Percentiles rank a stretch among this genome's conserved stretches.
These are phyloP conservation scores for Piromyces sp. DNA, from an alignment of 192 early-diverging fungal species.

Conservation along the genomic window DNA sequence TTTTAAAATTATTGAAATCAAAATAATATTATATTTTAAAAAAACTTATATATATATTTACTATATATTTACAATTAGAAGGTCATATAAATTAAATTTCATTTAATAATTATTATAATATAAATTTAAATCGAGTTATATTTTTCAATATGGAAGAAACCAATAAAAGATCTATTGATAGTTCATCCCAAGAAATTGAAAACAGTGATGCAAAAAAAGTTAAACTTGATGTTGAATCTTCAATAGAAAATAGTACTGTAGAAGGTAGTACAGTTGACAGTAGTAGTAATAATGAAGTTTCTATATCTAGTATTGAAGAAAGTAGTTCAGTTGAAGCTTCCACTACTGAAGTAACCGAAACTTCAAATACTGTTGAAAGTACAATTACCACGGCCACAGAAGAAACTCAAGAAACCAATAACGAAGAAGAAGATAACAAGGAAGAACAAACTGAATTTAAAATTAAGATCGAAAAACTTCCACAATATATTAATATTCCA, in stretches of 20 bases:
- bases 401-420: background rate
- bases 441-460: background rate
- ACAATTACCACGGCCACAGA: no score
- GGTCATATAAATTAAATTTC: no score
- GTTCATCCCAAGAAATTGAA: background rate
- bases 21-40: no score
- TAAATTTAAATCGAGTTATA: no score
- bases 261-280: background rate
- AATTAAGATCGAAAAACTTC: conserved; percentile 1
- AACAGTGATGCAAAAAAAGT: background rate
- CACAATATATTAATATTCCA: background rate
- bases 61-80: no score
- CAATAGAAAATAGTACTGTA: background rate
- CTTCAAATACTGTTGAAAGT: background rate
- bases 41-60: no score
- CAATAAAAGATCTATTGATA: background rate
- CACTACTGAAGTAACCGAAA: background rate
- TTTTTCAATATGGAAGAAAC: background rate
- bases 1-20: no score
- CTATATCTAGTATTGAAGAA: background rate
- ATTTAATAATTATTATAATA: no score
- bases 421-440: background rate
- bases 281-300: background rate
- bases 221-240: background rate
- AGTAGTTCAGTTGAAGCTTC: background rate